Conservation (phyloP, 768 basidiomycete species). For the Astraeus odoratus region DNA sequence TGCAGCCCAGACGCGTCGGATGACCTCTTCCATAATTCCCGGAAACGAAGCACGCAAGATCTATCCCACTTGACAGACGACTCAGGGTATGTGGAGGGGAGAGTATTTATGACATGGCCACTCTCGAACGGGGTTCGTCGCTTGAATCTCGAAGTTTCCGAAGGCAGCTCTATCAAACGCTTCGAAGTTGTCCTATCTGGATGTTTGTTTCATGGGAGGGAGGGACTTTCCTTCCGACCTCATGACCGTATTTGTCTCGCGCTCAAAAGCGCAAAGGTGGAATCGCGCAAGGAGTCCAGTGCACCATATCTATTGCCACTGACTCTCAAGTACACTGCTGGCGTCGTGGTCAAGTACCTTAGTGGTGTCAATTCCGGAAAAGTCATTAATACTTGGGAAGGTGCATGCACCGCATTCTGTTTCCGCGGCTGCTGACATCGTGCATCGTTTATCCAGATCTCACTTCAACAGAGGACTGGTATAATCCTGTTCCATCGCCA, state of each 20-base stretch:
- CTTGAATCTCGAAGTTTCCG: slow-evolving; percentile 23
- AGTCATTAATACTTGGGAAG: slow-evolving; percentile 35
- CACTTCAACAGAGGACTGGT: slow-evolving; percentile 20
- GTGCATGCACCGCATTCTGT: slow-evolving; percentile 15
- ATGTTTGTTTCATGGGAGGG: slow-evolving; percentile 24
- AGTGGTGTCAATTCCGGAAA: slow-evolving; percentile 21
- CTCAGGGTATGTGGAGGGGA: slow-evolving; percentile 35
- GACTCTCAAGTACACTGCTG: slow-evolving; percentile 35
- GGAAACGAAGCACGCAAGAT: slow-evolving; percentile 25
- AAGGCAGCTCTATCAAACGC: slow-evolving; percentile 14
- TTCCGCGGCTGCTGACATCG: neutral
- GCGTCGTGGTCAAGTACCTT: slow-evolving; percentile 35
- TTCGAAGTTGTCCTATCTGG: slow-evolving; percentile 37
- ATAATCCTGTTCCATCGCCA: slow-evolving; percentile 8
- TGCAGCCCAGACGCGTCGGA: slow-evolving; percentile 2
- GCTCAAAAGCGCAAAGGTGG: slow-evolving; percentile 37
- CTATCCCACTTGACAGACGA: slow-evolving; percentile 23
- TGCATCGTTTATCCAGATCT: slow-evolving; percentile 5
- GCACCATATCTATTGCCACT: slow-evolving; percentile 32
- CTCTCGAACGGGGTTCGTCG: slow-evolving; percentile 21
- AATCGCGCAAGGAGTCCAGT: slow-evolving; percentile 20
- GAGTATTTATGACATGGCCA: slow-evolving; percentile 41
- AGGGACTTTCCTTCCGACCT: slow-evolving; percentile 33
- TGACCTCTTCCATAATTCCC: slow-evolving; percentile 18
- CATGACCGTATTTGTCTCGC: slow-evolving; percentile 40